phyloP scores from a whole-genome alignment of 129 eudicot genomes.

The Flaveria ramosissima region DNA sequence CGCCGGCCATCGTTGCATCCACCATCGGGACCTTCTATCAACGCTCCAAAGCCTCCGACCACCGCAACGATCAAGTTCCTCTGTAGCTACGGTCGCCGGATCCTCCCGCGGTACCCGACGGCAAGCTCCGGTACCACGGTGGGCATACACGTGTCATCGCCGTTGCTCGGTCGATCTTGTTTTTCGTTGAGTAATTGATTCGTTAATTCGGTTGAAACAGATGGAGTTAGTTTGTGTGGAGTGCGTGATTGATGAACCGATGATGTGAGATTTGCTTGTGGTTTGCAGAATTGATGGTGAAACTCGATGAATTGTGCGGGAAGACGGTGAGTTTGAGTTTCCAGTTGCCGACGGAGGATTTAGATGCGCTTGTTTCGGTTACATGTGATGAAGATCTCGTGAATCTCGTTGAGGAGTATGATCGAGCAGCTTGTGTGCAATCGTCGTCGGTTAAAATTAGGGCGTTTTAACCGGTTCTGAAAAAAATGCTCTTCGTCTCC shows the following conservation, averaged over 20 bases:
- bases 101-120: conserved; percentile 90
- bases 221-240: no score
- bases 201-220: not conserved
- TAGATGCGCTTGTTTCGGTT: conserved; percentile 76
- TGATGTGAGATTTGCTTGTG: not conserved
- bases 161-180: conserved; percentile 66
- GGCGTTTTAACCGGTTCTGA: conserved; percentile 61
- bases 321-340: conserved; percentile 66
- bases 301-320: conserved; percentile 75
- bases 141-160: conserved; percentile 94
- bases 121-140: conserved; percentile 91
- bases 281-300: conserved; percentile 66
- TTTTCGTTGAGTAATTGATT: conserved; percentile 48
- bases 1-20: no score
- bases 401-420: conserved; percentile 82
- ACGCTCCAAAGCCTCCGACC: conserved; percentile 44
- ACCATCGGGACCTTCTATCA: conserved; percentile 45
- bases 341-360: conserved; percentile 77
- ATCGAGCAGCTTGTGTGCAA: conserved; percentile 42
- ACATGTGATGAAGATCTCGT: conserved; percentile 73
- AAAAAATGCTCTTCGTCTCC: conserved; percentile 42
- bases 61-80: conserved; percentile 55
- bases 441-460: conserved; percentile 57
- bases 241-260: not conserved
- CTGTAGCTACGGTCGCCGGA: conserved; percentile 91